A percentile compares a stretch with the other conserved stretches of the same genome.
phyloP scores from a whole-genome alignment of 371 early-diverging fungal genomes.

The Parasitella parasitica region DNA sequence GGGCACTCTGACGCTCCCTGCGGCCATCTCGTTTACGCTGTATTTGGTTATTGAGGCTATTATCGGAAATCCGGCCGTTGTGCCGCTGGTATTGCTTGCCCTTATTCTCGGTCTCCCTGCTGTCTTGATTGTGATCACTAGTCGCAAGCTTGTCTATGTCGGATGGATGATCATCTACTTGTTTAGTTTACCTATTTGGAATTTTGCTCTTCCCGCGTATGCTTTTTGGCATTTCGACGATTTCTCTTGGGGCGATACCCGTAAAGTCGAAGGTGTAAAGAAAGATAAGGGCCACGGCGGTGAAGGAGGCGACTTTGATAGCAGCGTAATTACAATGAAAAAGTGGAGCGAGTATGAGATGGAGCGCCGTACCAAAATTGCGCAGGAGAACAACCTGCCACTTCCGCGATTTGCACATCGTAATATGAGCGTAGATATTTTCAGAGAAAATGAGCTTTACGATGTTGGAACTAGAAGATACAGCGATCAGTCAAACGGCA shows the following conservation, averaged over 20 bases:
- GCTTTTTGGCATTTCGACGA: conserved; percentile 99
- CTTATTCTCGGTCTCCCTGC: conserved; percentile 82
- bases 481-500: conserved; percentile 29
- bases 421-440: conserved; percentile 15
- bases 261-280: conserved; percentile 77
- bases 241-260: conserved; percentile 97
- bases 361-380: conserved; percentile 37
- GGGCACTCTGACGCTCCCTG: conserved; percentile 82
- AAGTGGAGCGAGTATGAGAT: conserved; percentile 74
- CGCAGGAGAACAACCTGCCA: conserved; percentile 18
- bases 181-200: conserved; percentile 93
- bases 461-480: conserved; percentile 4
- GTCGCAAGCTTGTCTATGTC: conserved; percentile 87
- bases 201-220: conserved; percentile 93
- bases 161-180: conserved; percentile 96
- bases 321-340: conserved; percentile 55
- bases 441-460: conserved; percentile 9
- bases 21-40: conserved; percentile 76
- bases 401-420: conserved; percentile 24
- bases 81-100: conserved; percentile 71
- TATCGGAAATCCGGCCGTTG: conserved; percentile 53
- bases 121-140: conserved; percentile 85
- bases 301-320: conserved; percentile 74
- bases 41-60: conserved; percentile 49
- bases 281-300: conserved; percentile 67